Evolutionary conservation across 2,329 filamentous ascomycete genomes (phyloP).

Genomic region (Exophiala sp.): DNA sequence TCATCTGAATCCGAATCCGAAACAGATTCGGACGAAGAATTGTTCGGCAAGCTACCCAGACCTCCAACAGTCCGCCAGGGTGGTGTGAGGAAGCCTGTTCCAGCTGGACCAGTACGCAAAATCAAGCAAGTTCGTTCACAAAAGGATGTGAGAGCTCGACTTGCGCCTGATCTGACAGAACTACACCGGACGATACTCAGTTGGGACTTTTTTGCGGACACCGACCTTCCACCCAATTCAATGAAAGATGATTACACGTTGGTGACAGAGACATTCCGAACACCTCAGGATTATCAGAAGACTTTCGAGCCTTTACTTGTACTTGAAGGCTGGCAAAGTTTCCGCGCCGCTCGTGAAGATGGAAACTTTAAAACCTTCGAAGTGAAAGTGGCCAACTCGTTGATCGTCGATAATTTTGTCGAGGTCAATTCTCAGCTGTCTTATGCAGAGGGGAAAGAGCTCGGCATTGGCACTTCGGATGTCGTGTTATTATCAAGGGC

Average conservation of each 20-base stretch:
- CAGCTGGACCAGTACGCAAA: constrained; percentile 75
- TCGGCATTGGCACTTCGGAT: constrained; percentile 76
- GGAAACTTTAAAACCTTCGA: constrained; percentile 75
- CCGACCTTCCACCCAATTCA: constrained; percentile 74
- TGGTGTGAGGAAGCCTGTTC: constrained; percentile 28
- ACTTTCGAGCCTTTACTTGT: constrained; percentile 89
- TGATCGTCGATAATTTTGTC: constrained; percentile 87
- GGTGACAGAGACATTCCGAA: constrained; percentile 73
- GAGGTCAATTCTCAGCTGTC: constrained; percentile 85
- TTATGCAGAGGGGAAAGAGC: constrained; percentile 65
- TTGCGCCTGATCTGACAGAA: constrained; percentile 81
- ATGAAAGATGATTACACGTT: constrained; percentile 67
- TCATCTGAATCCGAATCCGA: constrained; percentile 67
- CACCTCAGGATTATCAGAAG: constrained; percentile 74
- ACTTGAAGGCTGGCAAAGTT: constrained; percentile 92
- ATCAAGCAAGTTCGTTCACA: constrained; percentile 72
- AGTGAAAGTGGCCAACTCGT: constrained; percentile 80
- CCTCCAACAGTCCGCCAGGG: constrained; percentile 47
- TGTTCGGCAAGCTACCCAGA: constrained; percentile 55
- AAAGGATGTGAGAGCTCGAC: constrained; percentile 89
- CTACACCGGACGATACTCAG: constrained; percentile 82
- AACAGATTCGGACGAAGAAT: constrained; percentile 68
- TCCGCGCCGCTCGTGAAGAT: constrained; percentile 87
- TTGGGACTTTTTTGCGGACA: constrained; percentile 92
- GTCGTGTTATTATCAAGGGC: constrained; percentile 80